A percentile compares a stretch with the other conserved stretches of the same genome.
Conservation (phyloP, 306 rosid species). For the Carpinus viminea region DNA sequence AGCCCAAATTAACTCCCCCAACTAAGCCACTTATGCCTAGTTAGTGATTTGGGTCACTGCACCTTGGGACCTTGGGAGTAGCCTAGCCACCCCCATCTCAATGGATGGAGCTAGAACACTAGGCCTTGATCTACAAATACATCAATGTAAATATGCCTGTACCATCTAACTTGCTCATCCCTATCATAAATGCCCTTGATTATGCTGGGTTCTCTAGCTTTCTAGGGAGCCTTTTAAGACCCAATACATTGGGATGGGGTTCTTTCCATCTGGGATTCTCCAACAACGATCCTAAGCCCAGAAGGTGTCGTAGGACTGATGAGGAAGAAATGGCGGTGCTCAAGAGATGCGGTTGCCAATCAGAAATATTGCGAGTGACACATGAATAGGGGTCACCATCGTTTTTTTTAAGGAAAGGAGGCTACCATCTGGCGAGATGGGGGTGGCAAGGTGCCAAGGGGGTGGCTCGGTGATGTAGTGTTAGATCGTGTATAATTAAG, state of each 20-base stretch:
- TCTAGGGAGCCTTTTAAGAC: conserved; percentile 57
- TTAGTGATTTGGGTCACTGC: too few relatives aligned
- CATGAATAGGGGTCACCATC: too few relatives aligned
- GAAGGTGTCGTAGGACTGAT: conserved; percentile 97
- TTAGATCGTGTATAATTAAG: too few relatives aligned
- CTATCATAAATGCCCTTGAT: conserved; percentile 77
- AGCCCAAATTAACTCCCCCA: too few relatives aligned
- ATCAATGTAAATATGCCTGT: conserved; percentile 74
- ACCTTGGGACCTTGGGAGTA: too few relatives aligned
- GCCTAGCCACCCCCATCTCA: too few relatives aligned
- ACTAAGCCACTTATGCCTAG: too few relatives aligned
- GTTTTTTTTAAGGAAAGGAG: too few relatives aligned
- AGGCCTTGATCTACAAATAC: conserved; percentile 93
- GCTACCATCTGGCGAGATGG: too few relatives aligned
- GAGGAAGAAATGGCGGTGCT: conserved; percentile 99
- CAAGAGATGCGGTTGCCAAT: conserved; percentile 90
- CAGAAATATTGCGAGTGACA: conserved; percentile 94
- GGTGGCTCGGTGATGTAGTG: too few relatives aligned
- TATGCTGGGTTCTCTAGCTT: conserved; percentile 61
- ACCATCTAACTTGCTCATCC: conserved; percentile 78
- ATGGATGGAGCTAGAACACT: conserved; percentile 96
- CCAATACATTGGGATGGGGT: conserved; percentile 90
- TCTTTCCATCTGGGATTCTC: conserved; percentile 87
- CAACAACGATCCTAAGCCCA: conserved; percentile 96
- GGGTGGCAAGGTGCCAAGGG: too few relatives aligned